Evolutionary conservation across 768 basidiomycete genomes (phyloP).

Genomic region (Termitomyces sp.): DNA sequence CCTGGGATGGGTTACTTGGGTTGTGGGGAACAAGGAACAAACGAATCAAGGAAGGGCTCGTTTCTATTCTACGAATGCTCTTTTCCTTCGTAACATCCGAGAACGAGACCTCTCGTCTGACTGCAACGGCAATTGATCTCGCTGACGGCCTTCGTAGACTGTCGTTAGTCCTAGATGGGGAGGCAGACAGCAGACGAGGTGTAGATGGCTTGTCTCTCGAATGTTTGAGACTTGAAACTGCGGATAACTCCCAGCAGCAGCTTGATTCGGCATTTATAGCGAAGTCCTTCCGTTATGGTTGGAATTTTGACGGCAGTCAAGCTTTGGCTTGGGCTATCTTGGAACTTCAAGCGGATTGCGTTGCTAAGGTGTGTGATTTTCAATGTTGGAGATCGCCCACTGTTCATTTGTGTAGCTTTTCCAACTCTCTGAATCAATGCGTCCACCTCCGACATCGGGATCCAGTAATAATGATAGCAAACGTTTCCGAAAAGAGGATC

Average conservation of each 20-base stretch:
- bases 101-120: constrained; percentile 17
- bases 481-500: constrained; percentile 55
- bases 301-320: constrained; percentile 66
- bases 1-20: constrained; percentile 64
- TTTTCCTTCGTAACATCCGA: constrained; percentile 66
- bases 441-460: constrained; percentile 27
- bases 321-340: constrained; percentile 78
- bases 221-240: constrained; percentile 56
- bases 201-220: constrained; percentile 66
- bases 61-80: constrained; percentile 69
- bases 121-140: constrained; percentile 34
- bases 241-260: constrained; percentile 17
- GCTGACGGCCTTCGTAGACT: constrained; percentile 49
- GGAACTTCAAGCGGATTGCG: constrained; percentile 79
- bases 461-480: constrained; percentile 39
- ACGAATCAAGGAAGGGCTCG: constrained; percentile 72
- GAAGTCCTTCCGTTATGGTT: constrained; percentile 69
- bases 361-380: constrained; percentile 51
- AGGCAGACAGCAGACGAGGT: constrained; percentile 64
- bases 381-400: neutral
- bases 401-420: constrained; percentile 48
- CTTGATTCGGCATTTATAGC: constrained; percentile 50
- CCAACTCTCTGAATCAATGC: constrained; percentile 56
- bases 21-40: constrained; percentile 83
- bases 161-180: constrained; percentile 56